Evolutionary conservation across 768 basidiomycete species (phyloP).

Genomic region (Neoboletus brunneissimus): DNA sequence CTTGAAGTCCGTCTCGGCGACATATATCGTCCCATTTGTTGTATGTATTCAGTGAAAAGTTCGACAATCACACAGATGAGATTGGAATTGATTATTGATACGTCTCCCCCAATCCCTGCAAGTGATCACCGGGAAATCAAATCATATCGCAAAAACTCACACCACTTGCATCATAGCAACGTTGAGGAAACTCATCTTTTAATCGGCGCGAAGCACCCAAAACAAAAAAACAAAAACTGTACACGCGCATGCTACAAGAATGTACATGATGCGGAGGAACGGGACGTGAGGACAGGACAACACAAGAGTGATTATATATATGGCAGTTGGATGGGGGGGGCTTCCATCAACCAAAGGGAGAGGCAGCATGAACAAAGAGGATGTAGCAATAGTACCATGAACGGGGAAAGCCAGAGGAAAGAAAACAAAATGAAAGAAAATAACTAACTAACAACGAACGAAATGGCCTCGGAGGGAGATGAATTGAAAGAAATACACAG

Average conservation of each 20-base stretch:
- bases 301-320: neutral
- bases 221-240: slow-evolving; percentile 10
- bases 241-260: slow-evolving; percentile 44
- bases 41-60: no score
- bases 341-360: slow-evolving; percentile 1
- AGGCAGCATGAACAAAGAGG: neutral
- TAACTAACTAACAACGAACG: neutral
- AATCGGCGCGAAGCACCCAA: neutral
- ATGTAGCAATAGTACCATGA: neutral
- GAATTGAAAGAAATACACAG: slow-evolving; percentile 10
- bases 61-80: no score
- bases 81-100: no score
- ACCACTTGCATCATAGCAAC: no score
- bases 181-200: neutral
- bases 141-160: no score
- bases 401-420: neutral
- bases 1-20: no score
- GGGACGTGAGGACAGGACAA: neutral
- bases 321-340: neutral
- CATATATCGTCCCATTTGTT: no score
- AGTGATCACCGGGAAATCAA: no score
- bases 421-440: neutral
- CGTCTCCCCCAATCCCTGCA: no score
- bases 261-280: neutral
- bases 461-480: neutral